Base-by-base conservation (phyloP, 768 basidiomycete genomes). In the Coprinellus micaceus region DNA sequence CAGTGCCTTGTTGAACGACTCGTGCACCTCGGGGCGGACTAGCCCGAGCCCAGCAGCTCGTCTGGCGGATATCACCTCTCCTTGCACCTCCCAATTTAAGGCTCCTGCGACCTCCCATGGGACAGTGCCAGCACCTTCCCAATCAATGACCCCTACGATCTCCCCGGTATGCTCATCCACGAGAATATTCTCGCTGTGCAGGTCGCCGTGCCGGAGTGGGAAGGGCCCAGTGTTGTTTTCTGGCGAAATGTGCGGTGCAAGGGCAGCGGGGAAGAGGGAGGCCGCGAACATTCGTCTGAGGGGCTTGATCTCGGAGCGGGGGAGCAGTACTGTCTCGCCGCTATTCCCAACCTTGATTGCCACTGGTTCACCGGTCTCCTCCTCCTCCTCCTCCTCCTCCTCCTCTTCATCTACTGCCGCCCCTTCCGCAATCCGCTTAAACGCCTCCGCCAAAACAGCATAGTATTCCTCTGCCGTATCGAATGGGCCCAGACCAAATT, bases 101-200 rank as follows among this genome's bases (percentile, higher is more conserved):
- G 74, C 74, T 11, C 74, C 75, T 46, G 74, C 74, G 12, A 72
- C 73, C 56, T 76, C 75, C 75, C 75, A 76, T 11, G 75, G 75
- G 12, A 76, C 75, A 2, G 75, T 75, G 15, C 72, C 73, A 0
- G 74, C 73, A 61, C 74, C 74, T 49, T 76, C 74, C 74, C 74
- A 76, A 53, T 76, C 74, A 26, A 76, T 63, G 2, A 76, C 73
- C 3, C 74, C 74, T 10, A 74, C 67, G 47, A 76, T 74, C 59
- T 76, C 73, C 9, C 74, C 74, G 1, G 67, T 69, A 29, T 65
- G 59, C 45, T 62, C 51, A 58, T 76, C 74, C 2, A 76, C 74
- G 24, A 76, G 66, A 22, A 76, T 70, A 54, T 76, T 76, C 49
- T 76, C 73, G 61, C 71, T 73, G 60, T 76, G 74, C 7, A 76